phyloP scores from a whole-genome alignment of 495 filamentous ascomycete genomes.

The Hypomontagnella monticulosa region DNA sequence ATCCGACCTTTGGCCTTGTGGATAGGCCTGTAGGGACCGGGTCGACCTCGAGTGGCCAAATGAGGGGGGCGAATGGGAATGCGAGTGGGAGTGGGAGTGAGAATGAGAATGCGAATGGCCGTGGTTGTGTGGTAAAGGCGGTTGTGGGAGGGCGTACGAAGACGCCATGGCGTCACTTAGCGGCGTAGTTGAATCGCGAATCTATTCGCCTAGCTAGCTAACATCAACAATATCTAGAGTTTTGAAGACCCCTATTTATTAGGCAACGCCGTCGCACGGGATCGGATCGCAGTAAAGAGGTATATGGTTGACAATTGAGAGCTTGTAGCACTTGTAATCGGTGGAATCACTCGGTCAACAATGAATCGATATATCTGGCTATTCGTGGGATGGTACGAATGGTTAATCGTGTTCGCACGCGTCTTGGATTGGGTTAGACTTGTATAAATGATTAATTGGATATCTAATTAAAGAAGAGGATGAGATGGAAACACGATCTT shows the following conservation, averaged over 20 bases:
- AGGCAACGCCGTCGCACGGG: constrained; percentile 23
- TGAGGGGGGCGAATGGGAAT: constrained; percentile 53
- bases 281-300: constrained; percentile 2
- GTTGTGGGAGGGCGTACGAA: constrained; percentile 60
- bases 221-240: constrained; percentile 7
- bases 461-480: constrained; percentile 17
- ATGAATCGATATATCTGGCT: constrained; percentile 19
- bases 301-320: constrained; percentile 7
- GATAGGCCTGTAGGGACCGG: constrained; percentile 43
- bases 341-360: constrained; percentile 4
- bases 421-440: neutral
- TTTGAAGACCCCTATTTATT: constrained; percentile 16
- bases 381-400: constrained; percentile 12
- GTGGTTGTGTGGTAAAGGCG: constrained; percentile 57
- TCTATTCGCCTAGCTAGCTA: constrained; percentile 4
- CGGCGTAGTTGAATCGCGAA: neutral
- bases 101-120: constrained; percentile 48
- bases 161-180: constrained; percentile 53
- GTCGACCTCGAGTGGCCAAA: constrained; percentile 43
- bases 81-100: constrained; percentile 50
- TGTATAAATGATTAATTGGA: constrained; percentile 5
- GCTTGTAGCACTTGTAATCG: neutral
- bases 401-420: constrained; percentile 16
- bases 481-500: neutral
- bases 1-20: constrained; percentile 37